These are phyloP conservation scores for Russula lepida DNA, from an alignment of 768 basidiomycete genomes.

Conservation along the genomic window DNA sequence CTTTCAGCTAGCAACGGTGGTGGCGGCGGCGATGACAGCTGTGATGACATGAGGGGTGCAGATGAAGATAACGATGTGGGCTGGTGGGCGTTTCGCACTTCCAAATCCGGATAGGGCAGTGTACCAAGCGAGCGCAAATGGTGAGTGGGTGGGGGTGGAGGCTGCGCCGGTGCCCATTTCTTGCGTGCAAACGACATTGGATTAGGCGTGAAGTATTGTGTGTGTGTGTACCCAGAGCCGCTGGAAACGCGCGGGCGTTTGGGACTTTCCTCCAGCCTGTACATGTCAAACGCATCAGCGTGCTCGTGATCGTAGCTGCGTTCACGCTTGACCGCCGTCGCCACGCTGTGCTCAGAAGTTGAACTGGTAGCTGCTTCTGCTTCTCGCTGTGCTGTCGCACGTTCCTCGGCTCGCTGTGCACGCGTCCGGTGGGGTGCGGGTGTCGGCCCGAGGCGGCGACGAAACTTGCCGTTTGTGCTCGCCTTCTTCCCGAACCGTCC, in stretches of 20 bases:
- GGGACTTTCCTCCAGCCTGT: not conserved
- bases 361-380: conserved; percentile 6
- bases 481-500: conserved; percentile 63
- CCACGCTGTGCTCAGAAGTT: not conserved
- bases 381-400: conserved; percentile 18
- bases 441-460: conserved; percentile 18
- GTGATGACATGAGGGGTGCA: not conserved
- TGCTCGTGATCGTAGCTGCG: conserved; percentile 9
- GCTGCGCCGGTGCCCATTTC: conserved; percentile 25
- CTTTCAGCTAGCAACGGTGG: not conserved
- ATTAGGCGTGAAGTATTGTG: conserved; percentile 26
- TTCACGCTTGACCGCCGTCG: conserved; percentile 16
- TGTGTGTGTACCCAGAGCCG: not conserved
- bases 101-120: not conserved
- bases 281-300: not conserved
- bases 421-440: conserved; percentile 9
- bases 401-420: conserved; percentile 21
- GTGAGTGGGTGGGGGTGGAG: conserved; percentile 9
- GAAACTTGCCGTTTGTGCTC: conserved; percentile 38
- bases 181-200: conserved; percentile 30
- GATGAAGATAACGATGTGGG: not conserved
- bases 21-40: not conserved
- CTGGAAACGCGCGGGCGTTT: conserved; percentile 12
- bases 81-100: not conserved
- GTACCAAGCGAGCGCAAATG: conserved; percentile 12